Percentiles rank a stretch among this genome's conserved stretches.
These are phyloP conservation scores for Cucurbita ficifolia DNA, from an alignment of 306 rosid species.

Conservation along the genomic window DNA sequence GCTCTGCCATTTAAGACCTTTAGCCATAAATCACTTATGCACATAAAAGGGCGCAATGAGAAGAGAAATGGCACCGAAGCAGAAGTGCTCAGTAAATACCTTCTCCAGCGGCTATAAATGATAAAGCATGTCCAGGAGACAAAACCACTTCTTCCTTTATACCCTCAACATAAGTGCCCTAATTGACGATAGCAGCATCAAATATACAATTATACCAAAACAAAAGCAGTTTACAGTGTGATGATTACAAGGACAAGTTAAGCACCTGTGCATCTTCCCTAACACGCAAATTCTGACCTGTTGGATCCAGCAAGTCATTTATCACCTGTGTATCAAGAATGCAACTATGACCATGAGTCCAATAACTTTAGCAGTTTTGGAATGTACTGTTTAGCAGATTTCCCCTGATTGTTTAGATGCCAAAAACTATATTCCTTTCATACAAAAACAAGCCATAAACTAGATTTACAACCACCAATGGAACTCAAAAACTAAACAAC, in stretches of 20 bases:
- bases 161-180: conserved; percentile 99
- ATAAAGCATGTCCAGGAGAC: conserved; percentile 98
- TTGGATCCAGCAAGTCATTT: conserved; percentile 98
- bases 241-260: background rate
- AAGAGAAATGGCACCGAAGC: background rate
- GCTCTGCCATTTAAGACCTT: conserved; percentile 48
- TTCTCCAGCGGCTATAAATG: conserved; percentile 99
- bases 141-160: conserved; percentile 96
- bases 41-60: background rate
- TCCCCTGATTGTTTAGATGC: background rate
- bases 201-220: background rate
- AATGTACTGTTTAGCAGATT: background rate
- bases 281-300: conserved; percentile 94
- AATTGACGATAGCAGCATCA: conserved; percentile 12
- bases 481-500: background rate
- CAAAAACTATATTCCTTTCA: background rate
- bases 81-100: conserved; percentile 30
- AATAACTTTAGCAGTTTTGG: background rate
- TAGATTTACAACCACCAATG: background rate
- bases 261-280: conserved; percentile 97
- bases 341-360: background rate
- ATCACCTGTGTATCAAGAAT: conserved; percentile 65
- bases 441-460: background rate
- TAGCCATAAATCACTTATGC: conserved; percentile 1
- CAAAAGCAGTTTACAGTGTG: conserved; percentile 2